Evolutionary conservation across 2,329 filamentous ascomycete species (phyloP).

Genomic region (Claviceps capensis): DNA sequence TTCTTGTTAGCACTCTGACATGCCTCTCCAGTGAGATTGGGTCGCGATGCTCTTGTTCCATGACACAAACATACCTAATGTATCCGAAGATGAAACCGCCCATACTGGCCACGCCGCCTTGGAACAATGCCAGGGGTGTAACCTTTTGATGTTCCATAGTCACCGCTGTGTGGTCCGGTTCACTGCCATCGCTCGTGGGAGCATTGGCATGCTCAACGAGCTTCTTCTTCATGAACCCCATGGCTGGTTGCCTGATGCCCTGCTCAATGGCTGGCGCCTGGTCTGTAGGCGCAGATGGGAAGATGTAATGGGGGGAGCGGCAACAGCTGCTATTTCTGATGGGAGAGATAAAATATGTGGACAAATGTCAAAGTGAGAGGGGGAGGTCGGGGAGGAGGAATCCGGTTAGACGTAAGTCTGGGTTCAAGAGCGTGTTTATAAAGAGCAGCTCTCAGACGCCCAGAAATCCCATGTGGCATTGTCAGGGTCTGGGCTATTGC

Average conservation of each 20-base stretch:
- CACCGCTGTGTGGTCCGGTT: not conserved
- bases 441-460: too few species aligned
- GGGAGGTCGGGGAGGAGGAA: too few species aligned
- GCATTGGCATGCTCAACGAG: not conserved
- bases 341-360: too few species aligned
- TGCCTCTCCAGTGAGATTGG: too few species aligned
- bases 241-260: not conserved
- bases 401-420: accelerated
- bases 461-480: too few species aligned
- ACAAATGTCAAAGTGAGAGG: too few species aligned
- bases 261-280: not conserved
- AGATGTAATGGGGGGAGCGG: not conserved
- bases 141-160: slow-evolving; percentile 13
- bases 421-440: too few species aligned
- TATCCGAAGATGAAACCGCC: slow-evolving; percentile 47
- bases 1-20: not conserved
- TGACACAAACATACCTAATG: slow-evolving; percentile 27
- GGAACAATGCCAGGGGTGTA: slow-evolving; percentile 29
- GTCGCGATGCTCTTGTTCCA: too few species aligned
- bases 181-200: not conserved
- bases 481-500: too few species aligned
- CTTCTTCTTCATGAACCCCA: slow-evolving; percentile 2
- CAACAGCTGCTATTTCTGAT: too few species aligned
- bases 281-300: not conserved
- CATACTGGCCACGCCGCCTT: slow-evolving; percentile 38